Percentiles rank a stretch among this genome's conserved stretches.
These are phyloP conservation scores for Citrus glauca DNA, from an alignment of 345 rosid species.

Conservation along the genomic window DNA sequence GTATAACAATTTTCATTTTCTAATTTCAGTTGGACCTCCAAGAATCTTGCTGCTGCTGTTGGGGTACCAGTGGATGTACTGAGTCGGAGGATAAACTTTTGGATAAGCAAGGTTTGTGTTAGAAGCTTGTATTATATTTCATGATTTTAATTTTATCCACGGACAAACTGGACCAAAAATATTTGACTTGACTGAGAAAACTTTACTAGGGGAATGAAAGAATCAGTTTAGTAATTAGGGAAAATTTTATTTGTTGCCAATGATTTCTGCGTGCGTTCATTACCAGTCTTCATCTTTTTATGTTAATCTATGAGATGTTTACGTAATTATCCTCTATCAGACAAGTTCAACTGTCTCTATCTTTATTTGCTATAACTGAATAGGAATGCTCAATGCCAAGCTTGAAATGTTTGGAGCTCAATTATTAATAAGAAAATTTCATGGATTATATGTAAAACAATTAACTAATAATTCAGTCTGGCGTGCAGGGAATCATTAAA, in stretches of 20 bases:
- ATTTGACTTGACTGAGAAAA: not conserved
- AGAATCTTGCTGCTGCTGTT: conserved; percentile 59
- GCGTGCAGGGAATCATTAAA: conserved; percentile 68
- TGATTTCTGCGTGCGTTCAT: not conserved
- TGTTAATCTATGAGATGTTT: not conserved
- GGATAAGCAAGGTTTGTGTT: conserved; percentile 80
- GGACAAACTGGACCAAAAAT: not conserved
- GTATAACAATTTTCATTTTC: conserved; percentile 10
- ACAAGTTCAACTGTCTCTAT: not conserved
- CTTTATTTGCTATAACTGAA: conserved; percentile 13
- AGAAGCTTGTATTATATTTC: conserved; percentile 1
- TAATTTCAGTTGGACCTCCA: conserved; percentile 73
- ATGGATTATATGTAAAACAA: not conserved
- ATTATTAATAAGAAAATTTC: not conserved
- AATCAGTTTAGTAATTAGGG: not conserved
- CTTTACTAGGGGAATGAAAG: not conserved
- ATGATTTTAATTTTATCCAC: not conserved
- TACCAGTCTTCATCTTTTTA: not conserved
- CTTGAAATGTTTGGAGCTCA: not conserved
- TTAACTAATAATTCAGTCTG: conserved; percentile 11
- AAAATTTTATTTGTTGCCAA: not conserved
- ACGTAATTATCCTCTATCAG: not conserved
- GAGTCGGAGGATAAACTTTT: conserved; percentile 71
- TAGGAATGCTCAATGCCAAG: not conserved
- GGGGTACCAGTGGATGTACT: conserved; percentile 74